Evolutionary conservation across 768 basidiomycete genomes (phyloP).

Genomic region (Auriculariales sp.): DNA sequence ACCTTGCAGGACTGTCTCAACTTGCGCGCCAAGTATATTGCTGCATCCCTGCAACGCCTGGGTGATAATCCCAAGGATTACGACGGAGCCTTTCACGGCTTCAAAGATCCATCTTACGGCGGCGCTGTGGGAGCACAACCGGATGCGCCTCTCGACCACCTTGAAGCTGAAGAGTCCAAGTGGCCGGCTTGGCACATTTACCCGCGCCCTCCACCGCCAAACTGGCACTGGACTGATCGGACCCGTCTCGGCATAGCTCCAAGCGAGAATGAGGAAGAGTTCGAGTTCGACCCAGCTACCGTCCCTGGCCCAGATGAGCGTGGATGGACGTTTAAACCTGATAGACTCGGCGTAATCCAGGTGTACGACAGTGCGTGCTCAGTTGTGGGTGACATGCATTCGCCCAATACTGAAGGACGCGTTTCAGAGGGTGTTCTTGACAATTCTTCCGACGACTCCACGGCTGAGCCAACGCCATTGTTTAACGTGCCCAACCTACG

Average conservation of each 20-base stretch:
- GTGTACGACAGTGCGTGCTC: slow-evolving; percentile 33
- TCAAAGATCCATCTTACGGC: slow-evolving; percentile 38
- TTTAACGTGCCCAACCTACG: slow-evolving; percentile 74
- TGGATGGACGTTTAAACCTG: slow-evolving; percentile 51
- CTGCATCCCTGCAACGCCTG: slow-evolving; percentile 72
- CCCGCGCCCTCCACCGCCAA: slow-evolving; percentile 84
- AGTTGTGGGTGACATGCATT: neutral
- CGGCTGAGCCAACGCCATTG: slow-evolving; percentile 33
- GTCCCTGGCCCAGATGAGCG: slow-evolving; percentile 49
- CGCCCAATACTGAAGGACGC: neutral
- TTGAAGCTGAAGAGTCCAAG: slow-evolving; percentile 14
- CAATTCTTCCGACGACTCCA: slow-evolving; percentile 7
- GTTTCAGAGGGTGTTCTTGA: too few relatives aligned
- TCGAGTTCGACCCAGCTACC: slow-evolving; percentile 53
- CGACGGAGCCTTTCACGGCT: slow-evolving; percentile 61
- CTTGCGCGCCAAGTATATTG: slow-evolving; percentile 91
- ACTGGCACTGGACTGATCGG: slow-evolving; percentile 89
- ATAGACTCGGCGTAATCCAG: slow-evolving; percentile 84
- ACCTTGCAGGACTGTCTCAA: slow-evolving; percentile 75
- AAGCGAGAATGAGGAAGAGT: slow-evolving; percentile 26
- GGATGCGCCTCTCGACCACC: slow-evolving; percentile 28
- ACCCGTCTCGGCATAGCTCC: slow-evolving; percentile 9
- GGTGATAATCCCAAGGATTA: slow-evolving; percentile 92
- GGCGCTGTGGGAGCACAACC: slow-evolving; percentile 57
- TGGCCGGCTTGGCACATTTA: slow-evolving; percentile 74